Base-by-base conservation (phyloP, 2,329 filamentous ascomycete genomes). In the Onygenales sp. region DNA sequence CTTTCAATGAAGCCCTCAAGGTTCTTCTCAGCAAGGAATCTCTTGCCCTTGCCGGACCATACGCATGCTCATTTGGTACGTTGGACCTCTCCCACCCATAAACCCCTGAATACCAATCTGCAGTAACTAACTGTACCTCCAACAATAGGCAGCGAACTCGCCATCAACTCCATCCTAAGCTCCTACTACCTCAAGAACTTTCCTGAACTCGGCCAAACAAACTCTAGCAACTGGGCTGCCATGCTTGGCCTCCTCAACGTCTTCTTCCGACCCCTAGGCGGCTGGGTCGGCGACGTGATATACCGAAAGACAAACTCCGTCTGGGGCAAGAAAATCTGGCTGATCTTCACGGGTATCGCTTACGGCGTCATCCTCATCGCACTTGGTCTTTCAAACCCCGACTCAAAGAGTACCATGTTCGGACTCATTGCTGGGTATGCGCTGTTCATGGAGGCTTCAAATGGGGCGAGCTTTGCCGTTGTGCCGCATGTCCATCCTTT, bases 401-500 rank as follows among this genome's bases (percentile, higher is more conserved):
- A 83, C 31, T 64, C 78, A 27, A 68, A 84, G 47, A 70, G 77
- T 6, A 82, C 80, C 2, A 84, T 94, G 77, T 83, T 93, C 53
- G 88, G 87, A 1, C 81, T 95, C 5, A 74, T 94, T 7, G 84
- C 85, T 1, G 79, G 88, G 8, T 79, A 90, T 72, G 88, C 87
- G 1, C 78, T 95, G 66, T 95, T 95, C 73, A 72, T 90, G 43
- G 89, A 94, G 67, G 88, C 86, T 2, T 84, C 84, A 43, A 95
- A 95, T 65, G 91, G 91, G 0, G 84, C 88, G 42, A 93, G 88
- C 72, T 95, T 93, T 69, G 82, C 88, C 0, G 78, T 95, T 5
- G 85, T 95, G 27, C 89, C 90, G 3, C 91, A 95, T 65, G 85
- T 95, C 1, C 86, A 91, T 69, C 88, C 89, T 1, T 79, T 78